A percentile compares a stretch with the other conserved stretches of the same genome.
Evolutionary conservation across 345 rosid species (phyloP).

Genomic region (Linum trigynum): DNA sequence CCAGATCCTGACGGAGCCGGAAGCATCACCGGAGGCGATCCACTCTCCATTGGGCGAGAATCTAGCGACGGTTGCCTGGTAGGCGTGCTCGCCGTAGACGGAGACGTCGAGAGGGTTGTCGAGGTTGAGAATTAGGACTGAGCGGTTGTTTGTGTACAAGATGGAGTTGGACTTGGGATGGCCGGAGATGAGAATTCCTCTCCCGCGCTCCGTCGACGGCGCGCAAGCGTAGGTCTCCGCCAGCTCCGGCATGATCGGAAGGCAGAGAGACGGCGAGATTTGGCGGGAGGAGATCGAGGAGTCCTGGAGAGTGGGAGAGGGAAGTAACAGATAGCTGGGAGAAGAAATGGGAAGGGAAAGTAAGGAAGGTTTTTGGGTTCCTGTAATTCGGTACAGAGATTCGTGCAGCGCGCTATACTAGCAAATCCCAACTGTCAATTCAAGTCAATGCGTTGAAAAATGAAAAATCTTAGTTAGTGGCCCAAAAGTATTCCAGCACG

Average conservation of each 20-base stretch:
- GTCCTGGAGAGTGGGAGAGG: no score
- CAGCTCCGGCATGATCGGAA: constrained; percentile 17
- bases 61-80: constrained; percentile 88
- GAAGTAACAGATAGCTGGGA: no score
- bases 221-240: constrained; percentile 75
- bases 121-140: constrained; percentile 76
- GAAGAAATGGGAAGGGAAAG: no score
- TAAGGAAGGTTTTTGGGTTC: no score
- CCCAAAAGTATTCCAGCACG: no score
- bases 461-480: no score
- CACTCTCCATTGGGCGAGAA: constrained; percentile 99
- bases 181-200: constrained; percentile 79
- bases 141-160: constrained; percentile 81
- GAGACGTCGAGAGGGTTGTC: constrained; percentile 68
- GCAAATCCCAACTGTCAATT: no score
- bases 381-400: no score
- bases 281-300: neutral
- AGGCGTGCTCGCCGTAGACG: constrained; percentile 84
- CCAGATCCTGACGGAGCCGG: constrained; percentile 96
- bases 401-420: no score
- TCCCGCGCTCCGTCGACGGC: constrained; percentile 90
- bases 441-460: no score
- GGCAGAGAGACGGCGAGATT: neutral
- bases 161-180: constrained; percentile 56
- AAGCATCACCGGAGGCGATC: constrained; percentile 90